These are phyloP conservation scores for Sporothrix variecibatus DNA, from an alignment of 2,329 filamentous ascomycete species.

Conservation along the genomic window DNA sequence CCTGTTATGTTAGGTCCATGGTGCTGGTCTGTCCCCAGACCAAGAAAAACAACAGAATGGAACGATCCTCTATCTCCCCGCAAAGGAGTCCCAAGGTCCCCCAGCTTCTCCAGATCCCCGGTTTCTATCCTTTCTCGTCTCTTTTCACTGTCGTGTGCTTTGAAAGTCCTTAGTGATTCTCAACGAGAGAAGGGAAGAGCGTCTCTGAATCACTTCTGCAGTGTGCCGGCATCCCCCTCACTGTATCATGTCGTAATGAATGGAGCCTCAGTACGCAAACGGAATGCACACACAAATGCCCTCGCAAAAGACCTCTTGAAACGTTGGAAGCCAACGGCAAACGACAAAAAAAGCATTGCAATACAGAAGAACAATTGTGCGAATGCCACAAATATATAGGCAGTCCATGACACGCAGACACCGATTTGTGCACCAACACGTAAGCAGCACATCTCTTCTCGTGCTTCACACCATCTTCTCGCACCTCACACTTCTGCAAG, in stretches of 20 bases:
- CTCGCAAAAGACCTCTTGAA: background rate
- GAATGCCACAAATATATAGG: background rate
- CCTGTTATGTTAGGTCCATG: background rate
- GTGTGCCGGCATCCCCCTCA: background rate
- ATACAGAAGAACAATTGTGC: background rate
- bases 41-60: background rate
- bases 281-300: background rate
- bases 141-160: background rate
- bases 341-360: background rate
- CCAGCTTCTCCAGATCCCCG: background rate
- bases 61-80: background rate
- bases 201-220: background rate
- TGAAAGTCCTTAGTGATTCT: background rate
- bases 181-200: background rate
- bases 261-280: background rate
- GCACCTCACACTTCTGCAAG: background rate
- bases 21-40: background rate
- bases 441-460: background rate
- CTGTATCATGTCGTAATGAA: background rate
- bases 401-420: background rate
- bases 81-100: background rate
- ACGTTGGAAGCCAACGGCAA: background rate
- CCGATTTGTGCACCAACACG: background rate
- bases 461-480: background rate
- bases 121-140: background rate